A percentile compares a stretch with the other conserved stretches of the same genome.
These are phyloP conservation scores for Alternaria angustiovoidea DNA, from an alignment of 2,329 filamentous ascomycete species.

Conservation along the genomic window DNA sequence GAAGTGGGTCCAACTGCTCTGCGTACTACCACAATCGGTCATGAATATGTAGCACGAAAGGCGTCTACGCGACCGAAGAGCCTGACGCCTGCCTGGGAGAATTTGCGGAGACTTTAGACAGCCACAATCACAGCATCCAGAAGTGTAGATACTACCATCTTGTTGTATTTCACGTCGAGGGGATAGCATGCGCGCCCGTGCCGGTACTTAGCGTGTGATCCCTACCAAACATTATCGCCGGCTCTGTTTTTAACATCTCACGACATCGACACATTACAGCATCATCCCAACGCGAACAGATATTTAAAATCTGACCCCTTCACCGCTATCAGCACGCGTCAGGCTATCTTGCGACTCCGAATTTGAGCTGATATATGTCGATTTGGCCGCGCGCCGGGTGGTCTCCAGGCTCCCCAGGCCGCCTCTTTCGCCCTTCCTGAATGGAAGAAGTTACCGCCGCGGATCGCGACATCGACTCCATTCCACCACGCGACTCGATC, in stretches of 20 bases:
- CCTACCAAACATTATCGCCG: conserved; percentile 18
- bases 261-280: conserved; percentile 41
- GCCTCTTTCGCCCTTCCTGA: conserved; percentile 36
- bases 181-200: conserved; percentile 13
- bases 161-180: conserved; percentile 10
- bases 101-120: conserved; percentile 1
- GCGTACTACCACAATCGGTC: conserved; percentile 8
- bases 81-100: neutral
- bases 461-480: conserved; percentile 42
- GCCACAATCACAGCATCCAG: neutral
- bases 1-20: conserved; percentile 17
- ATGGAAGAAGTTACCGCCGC: conserved; percentile 44
- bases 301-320: conserved; percentile 42
- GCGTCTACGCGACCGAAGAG: conserved; percentile 16
- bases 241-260: conserved; percentile 26
- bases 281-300: conserved; percentile 36
- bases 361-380: conserved; percentile 38
- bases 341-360: conserved; percentile 32
- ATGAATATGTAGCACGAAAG: conserved; percentile 11
- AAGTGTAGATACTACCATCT: neutral
- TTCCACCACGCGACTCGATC: conserved; percentile 34
- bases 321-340: conserved; percentile 28
- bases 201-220: conserved; percentile 24
- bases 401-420: conserved; percentile 42
- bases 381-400: conserved; percentile 43